Conservation (phyloP, 352 stramenopile genomes). For the Halophytophthora batemanensis region DNA sequence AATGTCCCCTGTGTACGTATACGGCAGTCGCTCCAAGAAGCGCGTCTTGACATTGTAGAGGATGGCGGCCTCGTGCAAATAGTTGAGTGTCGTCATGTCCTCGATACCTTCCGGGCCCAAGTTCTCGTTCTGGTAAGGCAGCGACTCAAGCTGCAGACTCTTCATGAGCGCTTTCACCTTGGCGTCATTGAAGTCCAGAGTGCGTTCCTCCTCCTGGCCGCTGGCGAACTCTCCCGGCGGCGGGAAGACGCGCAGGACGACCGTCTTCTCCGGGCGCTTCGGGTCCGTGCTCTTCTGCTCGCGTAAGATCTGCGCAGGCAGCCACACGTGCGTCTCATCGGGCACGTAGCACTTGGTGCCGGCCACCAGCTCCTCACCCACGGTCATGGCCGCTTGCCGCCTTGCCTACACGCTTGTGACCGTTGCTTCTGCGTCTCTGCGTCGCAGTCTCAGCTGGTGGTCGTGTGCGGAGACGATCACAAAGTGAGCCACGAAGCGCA, state of each 20-base stretch:
- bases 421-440: background rate
- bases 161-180: constrained; percentile 60
- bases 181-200: constrained; percentile 74
- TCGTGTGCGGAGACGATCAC: too few relatives aligned
- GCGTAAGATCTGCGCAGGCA: constrained; percentile 67
- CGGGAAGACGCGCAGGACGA: constrained; percentile 50
- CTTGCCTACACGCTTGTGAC: constrained; percentile 15
- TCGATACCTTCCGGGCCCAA: constrained; percentile 58
- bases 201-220: constrained; percentile 42
- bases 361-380: constrained; percentile 27
- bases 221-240: constrained; percentile 24
- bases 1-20: constrained; percentile 97
- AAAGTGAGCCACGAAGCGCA: too few relatives aligned
- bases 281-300: constrained; percentile 49
- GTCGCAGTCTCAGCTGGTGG: too few relatives aligned
- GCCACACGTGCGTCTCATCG: constrained; percentile 73
- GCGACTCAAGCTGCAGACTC: constrained; percentile 61
- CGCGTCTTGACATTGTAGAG: constrained; percentile 90
- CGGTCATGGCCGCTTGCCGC: constrained; percentile 2
- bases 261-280: constrained; percentile 55
- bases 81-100: constrained; percentile 88
- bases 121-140: constrained; percentile 80
- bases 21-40: constrained; percentile 87
- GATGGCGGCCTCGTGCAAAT: constrained; percentile 89
- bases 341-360: constrained; percentile 83